Base-by-base conservation (phyloP, 2,329 filamentous ascomycete species). In the Paradendryphiella salina region DNA sequence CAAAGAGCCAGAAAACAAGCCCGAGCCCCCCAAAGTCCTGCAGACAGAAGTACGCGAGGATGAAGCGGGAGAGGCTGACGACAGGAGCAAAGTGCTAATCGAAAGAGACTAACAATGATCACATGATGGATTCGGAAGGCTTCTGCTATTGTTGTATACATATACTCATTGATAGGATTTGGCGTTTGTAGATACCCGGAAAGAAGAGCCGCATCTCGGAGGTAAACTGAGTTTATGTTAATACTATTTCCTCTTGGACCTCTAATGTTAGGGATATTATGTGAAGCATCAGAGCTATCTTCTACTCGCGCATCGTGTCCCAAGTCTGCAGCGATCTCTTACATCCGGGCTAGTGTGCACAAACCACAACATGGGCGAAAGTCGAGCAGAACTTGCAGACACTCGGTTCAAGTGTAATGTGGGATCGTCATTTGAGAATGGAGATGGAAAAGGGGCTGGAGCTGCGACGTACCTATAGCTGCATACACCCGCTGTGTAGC, bases 321-420 rank as follows among this genome's bases (percentile, higher is more conserved):
- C 17, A 29, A 35, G 17, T 31, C 23, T 37, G 37, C 44, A 46
- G n/a, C 39, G 18, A 21, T 37, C 29, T 36, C 29, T 14, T n/a
- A 10, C 18, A 55, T 23, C 41, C 35, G 52, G 54, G 54, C 45
- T 57, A 50, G 47, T 34, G 32, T 21, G 28, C 21, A 46, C 46
- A 57, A 57, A 55, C 54, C 54, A 42, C 54, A 34, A 14, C 21
- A 39, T 46, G 31, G 14, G 20, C 20, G n/a, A 29, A 38, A 21
- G 23, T 40, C 29, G 41, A 38, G 21, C 13, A 26, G 7, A 14
- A 34, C 15, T 29, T 37, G 11, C 42, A 31, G 44, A 36, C 20
- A 52, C 52, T 57, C 41, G 52, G 54, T 49, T 57, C 54, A 57
- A 57, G 54, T 57, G 52, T 57, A 57, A 52, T 49, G 41, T 36